Evolutionary conservation across 306 rosid species (phyloP).

Genomic region (Clitoria ternatea): DNA sequence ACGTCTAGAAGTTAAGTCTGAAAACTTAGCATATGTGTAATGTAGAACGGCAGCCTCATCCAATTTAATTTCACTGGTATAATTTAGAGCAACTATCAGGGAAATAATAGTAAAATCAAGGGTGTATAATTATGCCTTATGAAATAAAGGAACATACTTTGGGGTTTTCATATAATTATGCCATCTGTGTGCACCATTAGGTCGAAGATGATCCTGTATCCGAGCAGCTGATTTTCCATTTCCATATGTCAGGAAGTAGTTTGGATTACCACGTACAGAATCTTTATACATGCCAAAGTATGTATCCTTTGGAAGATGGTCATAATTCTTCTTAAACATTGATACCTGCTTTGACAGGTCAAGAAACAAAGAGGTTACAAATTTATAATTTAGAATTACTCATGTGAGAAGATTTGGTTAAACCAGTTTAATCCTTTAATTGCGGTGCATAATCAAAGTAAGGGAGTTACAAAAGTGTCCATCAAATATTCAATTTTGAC

Average conservation of each 20-base stretch:
- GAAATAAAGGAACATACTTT: conserved; percentile 41
- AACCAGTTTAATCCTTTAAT: background rate
- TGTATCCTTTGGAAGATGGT: conserved; percentile 92
- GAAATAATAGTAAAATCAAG: conserved; percentile 12
- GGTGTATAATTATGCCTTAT: background rate
- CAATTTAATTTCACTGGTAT: conserved; percentile 82
- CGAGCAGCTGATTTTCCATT: conserved; percentile 98
- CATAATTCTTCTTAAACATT: conserved; percentile 93
- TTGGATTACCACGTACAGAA: conserved; percentile 88
- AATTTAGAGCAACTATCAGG: conserved; percentile 23
- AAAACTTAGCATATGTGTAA: conserved; percentile 90
- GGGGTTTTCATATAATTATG: conserved; percentile 98
- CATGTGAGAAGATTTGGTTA: conserved; percentile 8
- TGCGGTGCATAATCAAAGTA: conserved; percentile 1
- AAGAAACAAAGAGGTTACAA: conserved; percentile 1
- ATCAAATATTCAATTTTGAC: background rate
- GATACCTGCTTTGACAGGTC: conserved; percentile 52
- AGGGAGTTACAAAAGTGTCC: background rate
- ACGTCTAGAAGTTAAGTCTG: conserved; percentile 91
- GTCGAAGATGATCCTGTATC: conserved; percentile 88
- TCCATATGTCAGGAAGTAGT: conserved; percentile 94
- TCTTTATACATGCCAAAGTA: conserved; percentile 95
- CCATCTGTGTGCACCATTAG: conserved; percentile 99
- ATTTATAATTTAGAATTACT: background rate
- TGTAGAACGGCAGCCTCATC: conserved; percentile 98